Percentiles rank a stretch among this genome's conserved stretches.
Evolutionary conservation across 2,329 filamentous ascomycete species (phyloP).

Genomic region (Colletotrichum magnum): DNA sequence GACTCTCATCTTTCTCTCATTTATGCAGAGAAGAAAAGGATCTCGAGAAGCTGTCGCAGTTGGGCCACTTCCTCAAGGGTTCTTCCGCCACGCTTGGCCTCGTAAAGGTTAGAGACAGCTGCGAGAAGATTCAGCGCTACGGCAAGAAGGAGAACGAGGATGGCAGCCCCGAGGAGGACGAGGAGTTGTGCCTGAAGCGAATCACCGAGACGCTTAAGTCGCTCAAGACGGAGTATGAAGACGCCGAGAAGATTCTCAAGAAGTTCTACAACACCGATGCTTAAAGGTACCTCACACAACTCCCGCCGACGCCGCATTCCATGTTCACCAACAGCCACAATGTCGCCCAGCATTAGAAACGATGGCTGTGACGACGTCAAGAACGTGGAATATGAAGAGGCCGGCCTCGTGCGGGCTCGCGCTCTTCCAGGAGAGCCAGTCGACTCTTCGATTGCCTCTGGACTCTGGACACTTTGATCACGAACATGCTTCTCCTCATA

Average conservation of each 20-base stretch:
- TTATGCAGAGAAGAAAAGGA: slow-evolving; percentile 74
- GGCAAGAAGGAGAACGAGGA: slow-evolving; percentile 86
- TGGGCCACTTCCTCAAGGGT: slow-evolving; percentile 97
- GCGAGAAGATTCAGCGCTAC: slow-evolving; percentile 96
- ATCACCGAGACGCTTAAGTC: slow-evolving; percentile 78
- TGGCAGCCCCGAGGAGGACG: slow-evolving; percentile 76
- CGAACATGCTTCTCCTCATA: slow-evolving; percentile 37
- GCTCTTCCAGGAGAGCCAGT: slow-evolving; percentile 2
- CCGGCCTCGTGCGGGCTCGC: background rate
- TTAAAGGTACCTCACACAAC: slow-evolving; percentile 41
- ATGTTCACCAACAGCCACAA: slow-evolving; percentile 17
- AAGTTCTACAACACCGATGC: slow-evolving; percentile 68
- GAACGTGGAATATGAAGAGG: slow-evolving; percentile 37
- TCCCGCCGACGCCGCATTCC: slow-evolving; percentile 29
- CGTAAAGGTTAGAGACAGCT: slow-evolving; percentile 90
- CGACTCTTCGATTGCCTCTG: slow-evolving; percentile 19
- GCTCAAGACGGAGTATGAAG: slow-evolving; percentile 83
- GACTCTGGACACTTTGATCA: slow-evolving; percentile 34
- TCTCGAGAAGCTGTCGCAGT: slow-evolving; percentile 81
- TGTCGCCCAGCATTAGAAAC: slow-evolving; percentile 50
- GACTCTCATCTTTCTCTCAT: slow-evolving; percentile 30
- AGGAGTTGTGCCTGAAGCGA: slow-evolving; percentile 76
- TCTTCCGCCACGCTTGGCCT: slow-evolving; percentile 95
- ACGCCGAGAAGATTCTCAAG: slow-evolving; percentile 79
- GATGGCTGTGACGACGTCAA: slow-evolving; percentile 48